These are phyloP conservation scores for Neonectria coccinea DNA, from an alignment of 2,329 filamentous ascomycete genomes.

Conservation along the genomic window DNA sequence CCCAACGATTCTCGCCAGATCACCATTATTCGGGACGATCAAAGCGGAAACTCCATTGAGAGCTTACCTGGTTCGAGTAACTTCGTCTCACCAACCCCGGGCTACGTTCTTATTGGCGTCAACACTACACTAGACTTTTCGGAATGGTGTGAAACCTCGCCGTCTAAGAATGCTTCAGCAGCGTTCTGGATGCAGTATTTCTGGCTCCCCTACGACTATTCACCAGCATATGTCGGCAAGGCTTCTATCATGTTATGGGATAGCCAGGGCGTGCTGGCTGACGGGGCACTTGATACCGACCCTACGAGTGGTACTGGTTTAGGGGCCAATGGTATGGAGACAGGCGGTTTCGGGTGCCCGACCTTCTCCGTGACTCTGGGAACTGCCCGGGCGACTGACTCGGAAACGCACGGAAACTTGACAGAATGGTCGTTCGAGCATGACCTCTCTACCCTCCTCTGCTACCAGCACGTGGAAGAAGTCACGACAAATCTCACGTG, in stretches of 20 bases:
- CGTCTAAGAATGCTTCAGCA: constrained; percentile 25
- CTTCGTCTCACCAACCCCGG: constrained; percentile 11
- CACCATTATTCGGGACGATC: constrained; percentile 20
- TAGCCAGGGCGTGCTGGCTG: constrained; percentile 27
- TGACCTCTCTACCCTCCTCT: constrained; percentile 39
- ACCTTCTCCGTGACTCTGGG: constrained; percentile 35
- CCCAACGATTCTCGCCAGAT: constrained; percentile 27
- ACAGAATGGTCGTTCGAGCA: constrained; percentile 33
- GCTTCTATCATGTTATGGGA: constrained; percentile 37
- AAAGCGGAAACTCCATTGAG: constrained; percentile 11
- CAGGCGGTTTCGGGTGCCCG: constrained; percentile 30
- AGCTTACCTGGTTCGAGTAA: constrained; percentile 20
- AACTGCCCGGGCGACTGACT: constrained; percentile 19
- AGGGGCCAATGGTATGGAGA: constrained; percentile 22
- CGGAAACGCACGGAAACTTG: constrained; percentile 17
- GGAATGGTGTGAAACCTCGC: constrained; percentile 36
- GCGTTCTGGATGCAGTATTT: constrained; percentile 39
- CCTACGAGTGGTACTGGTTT: constrained; percentile 30
- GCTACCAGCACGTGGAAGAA: constrained; percentile 42
- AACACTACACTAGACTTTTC: constrained; percentile 37
- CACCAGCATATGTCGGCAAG: constrained; percentile 37
- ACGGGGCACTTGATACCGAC: constrained; percentile 38
- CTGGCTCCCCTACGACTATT: constrained; percentile 29
- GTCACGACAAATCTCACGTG: constrained; percentile 39
- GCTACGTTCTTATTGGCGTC: constrained; percentile 30